Evolutionary conservation across 345 rosid genomes (phyloP), one percentile per base, ranked within the genome.

Genomic region (Bretschneidera sinensis): DNA sequence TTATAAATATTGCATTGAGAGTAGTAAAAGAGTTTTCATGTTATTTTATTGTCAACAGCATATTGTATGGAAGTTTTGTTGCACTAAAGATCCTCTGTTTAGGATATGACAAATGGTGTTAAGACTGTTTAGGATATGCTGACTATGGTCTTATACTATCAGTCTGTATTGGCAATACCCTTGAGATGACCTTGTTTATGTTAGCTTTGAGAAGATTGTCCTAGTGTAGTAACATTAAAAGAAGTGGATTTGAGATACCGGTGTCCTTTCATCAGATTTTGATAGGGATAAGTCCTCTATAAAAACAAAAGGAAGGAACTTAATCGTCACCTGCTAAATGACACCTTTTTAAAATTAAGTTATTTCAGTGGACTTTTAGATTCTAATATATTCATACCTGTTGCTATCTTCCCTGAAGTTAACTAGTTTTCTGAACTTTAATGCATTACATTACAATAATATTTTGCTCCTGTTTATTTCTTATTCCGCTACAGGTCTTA

Each of bases 401-500:
- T 9, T 39, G 45, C 45, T 39, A 9, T 39, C 1, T 39, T 39
- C 45, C 10, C 10, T 5, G 16, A 39, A 39, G 16, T 7, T 39
- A 39, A 39, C 45, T 39, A 39, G 15, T 39, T 28, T 28, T 28
- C 33, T 28, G 33, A 28, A 28, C 8, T 2, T 28, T 8, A 28
- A 28, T 28, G 33, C 33, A 8, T 28, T 28, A 28, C 33, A 28
- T 28, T 39, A 11, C 11, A 39, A 9, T 39, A 11, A 39, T 14
- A 11, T 39, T 9, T 39, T 39, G 4, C 45, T 39, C n/a, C 20
- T 53, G 57, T 59, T 64, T 66, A 24, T 48, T 50, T 33, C 63
- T 23, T 63, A 24, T 74, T 35, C 43, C 77, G 78, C 69, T 62
- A 48, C 82, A 92, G 98, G 97, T 92, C 51, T 71, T 92, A 60